These are phyloP conservation scores for Grosmannia huntii DNA, from an alignment of 2,329 filamentous ascomycete genomes.

Conservation along the genomic window DNA sequence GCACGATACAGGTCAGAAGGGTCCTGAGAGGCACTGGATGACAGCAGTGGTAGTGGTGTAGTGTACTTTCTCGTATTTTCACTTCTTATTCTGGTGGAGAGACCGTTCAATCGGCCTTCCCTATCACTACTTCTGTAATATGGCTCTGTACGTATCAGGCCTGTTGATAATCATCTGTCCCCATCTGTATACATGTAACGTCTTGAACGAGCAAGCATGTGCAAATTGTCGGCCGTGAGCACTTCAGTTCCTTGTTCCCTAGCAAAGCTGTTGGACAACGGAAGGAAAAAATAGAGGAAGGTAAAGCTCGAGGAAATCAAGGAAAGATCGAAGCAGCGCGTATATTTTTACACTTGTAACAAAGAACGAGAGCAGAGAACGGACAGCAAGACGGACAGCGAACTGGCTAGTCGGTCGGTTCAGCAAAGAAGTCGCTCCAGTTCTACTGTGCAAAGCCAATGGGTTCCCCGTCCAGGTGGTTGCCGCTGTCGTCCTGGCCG, in stretches of 20 bases:
- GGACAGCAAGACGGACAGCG: background rate
- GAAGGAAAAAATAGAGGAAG: background rate
- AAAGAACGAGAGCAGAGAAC: too few relatives aligned
- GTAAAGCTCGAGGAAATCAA: background rate
- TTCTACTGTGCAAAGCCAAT: background rate
- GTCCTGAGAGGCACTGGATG: background rate
- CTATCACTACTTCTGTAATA: background rate
- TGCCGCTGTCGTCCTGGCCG: background rate
- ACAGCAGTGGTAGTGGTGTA: background rate
- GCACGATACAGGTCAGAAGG: conserved; percentile 7
- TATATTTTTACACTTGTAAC: too few relatives aligned
- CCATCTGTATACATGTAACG: background rate
- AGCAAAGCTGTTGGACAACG: background rate
- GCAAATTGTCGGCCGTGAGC: background rate
- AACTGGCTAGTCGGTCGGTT: background rate
- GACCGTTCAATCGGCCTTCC: background rate
- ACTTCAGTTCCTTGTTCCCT: background rate
- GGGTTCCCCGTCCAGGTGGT: background rate
- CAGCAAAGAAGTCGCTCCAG: background rate
- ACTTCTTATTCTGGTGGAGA: background rate
- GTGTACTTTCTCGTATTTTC: background rate
- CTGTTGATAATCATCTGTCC: background rate
- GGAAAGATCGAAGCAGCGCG: background rate
- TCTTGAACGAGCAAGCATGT: background rate
- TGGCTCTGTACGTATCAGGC: background rate